Conservation (phyloP, 305 asterid genomes). For the Andrographis paniculata region DNA sequence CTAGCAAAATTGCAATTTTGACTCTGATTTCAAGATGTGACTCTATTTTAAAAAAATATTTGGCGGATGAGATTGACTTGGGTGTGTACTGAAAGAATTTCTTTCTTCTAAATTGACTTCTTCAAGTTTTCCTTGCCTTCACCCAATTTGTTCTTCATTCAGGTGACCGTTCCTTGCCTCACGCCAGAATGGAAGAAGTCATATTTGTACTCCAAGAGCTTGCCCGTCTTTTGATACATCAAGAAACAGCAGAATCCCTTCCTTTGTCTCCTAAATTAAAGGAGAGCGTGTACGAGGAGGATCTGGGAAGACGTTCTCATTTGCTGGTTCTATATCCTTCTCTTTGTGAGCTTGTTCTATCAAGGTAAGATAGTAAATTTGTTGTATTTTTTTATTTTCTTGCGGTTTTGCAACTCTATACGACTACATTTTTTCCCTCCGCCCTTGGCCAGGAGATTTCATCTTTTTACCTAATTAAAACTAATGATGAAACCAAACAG, state of each 20-base stretch:
- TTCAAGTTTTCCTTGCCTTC: constrained; percentile 8
- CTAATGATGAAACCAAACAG: not conserved
- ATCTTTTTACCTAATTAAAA: too few species aligned
- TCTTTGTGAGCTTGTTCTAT: constrained; percentile 82
- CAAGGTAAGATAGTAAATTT: constrained; percentile 53
- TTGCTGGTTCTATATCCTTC: constrained; percentile 82
- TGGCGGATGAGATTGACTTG: constrained; percentile 71
- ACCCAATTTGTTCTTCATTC: constrained; percentile 18
- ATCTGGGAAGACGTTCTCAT: constrained; percentile 50
- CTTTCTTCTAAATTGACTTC: constrained; percentile 14
- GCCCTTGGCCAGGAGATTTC: not conserved
- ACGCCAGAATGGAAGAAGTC: constrained; percentile 78
- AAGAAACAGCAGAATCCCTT: constrained; percentile 62
- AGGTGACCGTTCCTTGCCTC: constrained; percentile 78
- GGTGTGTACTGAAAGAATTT: constrained; percentile 37
- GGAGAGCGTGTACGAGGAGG: constrained; percentile 37
- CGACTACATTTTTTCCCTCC: not conserved
- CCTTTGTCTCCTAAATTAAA: constrained; percentile 57
- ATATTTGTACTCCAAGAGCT: constrained; percentile 84
- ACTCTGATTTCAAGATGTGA: constrained; percentile 73
- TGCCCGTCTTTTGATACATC: constrained; percentile 65
- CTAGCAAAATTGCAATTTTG: constrained; percentile 57
- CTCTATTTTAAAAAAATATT: constrained; percentile 65
- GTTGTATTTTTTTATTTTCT: not conserved
- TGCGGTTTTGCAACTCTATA: not conserved